Percentiles rank a stretch among this genome's conserved stretches.
Conservation (phyloP, 1,284 basidiomycete species). For the Melampsora americana region DNA sequence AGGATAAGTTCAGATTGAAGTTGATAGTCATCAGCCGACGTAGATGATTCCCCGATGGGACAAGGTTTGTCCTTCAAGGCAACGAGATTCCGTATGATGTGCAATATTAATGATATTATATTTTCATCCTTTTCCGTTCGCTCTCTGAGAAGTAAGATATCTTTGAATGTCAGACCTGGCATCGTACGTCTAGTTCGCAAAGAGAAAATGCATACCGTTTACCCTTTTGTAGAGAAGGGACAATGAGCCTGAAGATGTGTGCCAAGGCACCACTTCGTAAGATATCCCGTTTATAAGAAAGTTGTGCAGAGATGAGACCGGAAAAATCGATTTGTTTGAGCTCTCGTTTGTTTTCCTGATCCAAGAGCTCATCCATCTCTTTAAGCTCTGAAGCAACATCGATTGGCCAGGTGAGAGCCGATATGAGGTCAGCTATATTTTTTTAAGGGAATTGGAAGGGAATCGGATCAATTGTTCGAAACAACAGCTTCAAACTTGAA, state of each 20-base stretch:
- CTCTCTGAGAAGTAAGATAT: slow-evolving; percentile 54
- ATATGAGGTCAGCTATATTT: slow-evolving; percentile 71
- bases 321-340: slow-evolving; percentile 80
- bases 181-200: background rate
- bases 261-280: slow-evolving; percentile 50
- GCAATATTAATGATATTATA: slow-evolving; percentile 79
- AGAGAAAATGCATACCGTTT: slow-evolving; percentile 50
- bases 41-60: slow-evolving; percentile 67
- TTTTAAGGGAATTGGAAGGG: background rate
- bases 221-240: slow-evolving; percentile 54
- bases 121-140: slow-evolving; percentile 75
- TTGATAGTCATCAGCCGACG: slow-evolving; percentile 49
- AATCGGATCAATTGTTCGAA: background rate
- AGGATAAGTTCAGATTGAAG: slow-evolving; percentile 65
- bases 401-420: slow-evolving; percentile 95
- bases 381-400: slow-evolving; percentile 85
- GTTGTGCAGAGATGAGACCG: slow-evolving; percentile 70
- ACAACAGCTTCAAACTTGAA: background rate
- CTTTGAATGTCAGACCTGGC: background rate
- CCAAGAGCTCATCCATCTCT: slow-evolving; percentile 65
- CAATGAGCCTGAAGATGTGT: slow-evolving; percentile 54
- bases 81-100: slow-evolving; percentile 81
- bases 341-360: slow-evolving; percentile 59
- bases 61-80: slow-evolving; percentile 72
- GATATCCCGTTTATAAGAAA: slow-evolving; percentile 72